A percentile compares a stretch with the other conserved stretches of the same genome.
These are phyloP conservation scores for Annulohypoxylon truncatum DNA, from an alignment of 2,329 filamentous ascomycete species.

Conservation along the genomic window DNA sequence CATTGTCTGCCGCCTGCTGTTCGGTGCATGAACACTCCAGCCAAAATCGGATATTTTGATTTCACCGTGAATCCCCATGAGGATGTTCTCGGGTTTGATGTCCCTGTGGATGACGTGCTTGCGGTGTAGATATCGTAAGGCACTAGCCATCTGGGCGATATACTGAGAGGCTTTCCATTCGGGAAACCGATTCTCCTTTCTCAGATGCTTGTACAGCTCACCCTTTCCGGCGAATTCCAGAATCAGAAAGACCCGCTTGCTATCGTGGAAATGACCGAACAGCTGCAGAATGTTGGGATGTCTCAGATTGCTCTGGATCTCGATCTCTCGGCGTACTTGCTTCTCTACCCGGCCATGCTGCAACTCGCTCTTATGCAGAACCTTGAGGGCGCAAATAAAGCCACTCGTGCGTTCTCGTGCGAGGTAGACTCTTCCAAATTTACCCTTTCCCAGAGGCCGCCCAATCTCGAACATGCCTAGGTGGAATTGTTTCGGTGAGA, in stretches of 20 bases:
- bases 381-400: constrained; percentile 88
- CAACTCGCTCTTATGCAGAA: constrained; percentile 85
- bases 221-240: constrained; percentile 88
- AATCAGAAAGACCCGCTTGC: constrained; percentile 87
- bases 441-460: constrained; percentile 85
- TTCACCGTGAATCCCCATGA: constrained; percentile 95
- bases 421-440: constrained; percentile 88
- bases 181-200: constrained; percentile 81
- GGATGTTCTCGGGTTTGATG: constrained; percentile 97
- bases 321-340: constrained; percentile 87
- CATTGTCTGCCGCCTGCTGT: constrained; percentile 92
- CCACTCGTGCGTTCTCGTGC: constrained; percentile 81
- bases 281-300: constrained; percentile 88
- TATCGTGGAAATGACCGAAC: constrained; percentile 90
- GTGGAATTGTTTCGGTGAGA: constrained; percentile 75
- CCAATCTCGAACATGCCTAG: constrained; percentile 96
- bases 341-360: constrained; percentile 83
- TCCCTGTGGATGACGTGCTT: constrained; percentile 98
- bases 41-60: constrained; percentile 99
- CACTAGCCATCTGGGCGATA: constrained; percentile 90
- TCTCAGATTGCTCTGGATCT: constrained; percentile 88
- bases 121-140: constrained; percentile 89
- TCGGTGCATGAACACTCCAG: constrained; percentile 97
- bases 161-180: constrained; percentile 90
- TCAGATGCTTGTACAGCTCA: constrained; percentile 88